phyloP scores from a whole-genome alignment of 768 basidiomycete species.

The Wakefieldia striispora region DNA sequence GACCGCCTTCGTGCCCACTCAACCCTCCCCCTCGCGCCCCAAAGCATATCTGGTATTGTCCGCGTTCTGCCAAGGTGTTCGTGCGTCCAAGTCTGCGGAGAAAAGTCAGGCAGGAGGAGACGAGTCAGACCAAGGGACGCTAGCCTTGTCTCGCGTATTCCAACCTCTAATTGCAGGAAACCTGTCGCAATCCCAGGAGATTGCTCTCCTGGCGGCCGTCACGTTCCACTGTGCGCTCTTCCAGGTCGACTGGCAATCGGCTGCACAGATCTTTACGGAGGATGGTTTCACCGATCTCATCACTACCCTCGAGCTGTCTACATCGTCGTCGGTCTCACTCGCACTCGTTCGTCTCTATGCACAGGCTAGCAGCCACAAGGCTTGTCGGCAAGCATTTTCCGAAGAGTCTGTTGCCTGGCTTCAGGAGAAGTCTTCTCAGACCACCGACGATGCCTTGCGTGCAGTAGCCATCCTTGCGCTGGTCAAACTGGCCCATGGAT shows the following conservation, averaged over 20 bases:
- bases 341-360: slow-evolving; percentile 72
- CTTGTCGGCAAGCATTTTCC: slow-evolving; percentile 61
- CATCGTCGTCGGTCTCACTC: slow-evolving; percentile 47
- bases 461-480: slow-evolving; percentile 71
- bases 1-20: slow-evolving; percentile 50
- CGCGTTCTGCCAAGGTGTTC: slow-evolving; percentile 60
- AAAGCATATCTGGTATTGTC: slow-evolving; percentile 73
- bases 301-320: slow-evolving; percentile 61
- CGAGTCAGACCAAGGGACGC: slow-evolving; percentile 46
- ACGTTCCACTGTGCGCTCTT: slow-evolving; percentile 77
- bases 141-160: slow-evolving; percentile 49
- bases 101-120: slow-evolving; percentile 36
- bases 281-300: slow-evolving; percentile 65
- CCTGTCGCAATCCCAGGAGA: slow-evolving; percentile 58
- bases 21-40: slow-evolving; percentile 48
- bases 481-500: slow-evolving; percentile 71
- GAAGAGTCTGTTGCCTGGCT: slow-evolving; percentile 66
- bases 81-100: slow-evolving; percentile 36
- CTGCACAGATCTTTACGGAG: slow-evolving; percentile 58
- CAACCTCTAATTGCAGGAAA: slow-evolving; percentile 46
- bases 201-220: slow-evolving; percentile 48
- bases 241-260: slow-evolving; percentile 74
- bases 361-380: slow-evolving; percentile 73
- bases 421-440: slow-evolving; percentile 50
- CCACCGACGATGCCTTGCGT: slow-evolving; percentile 45